These are phyloP conservation scores for Penicillium sclerotigenum DNA, from an alignment of 2,329 filamentous ascomycete species.

Conservation along the genomic window DNA sequence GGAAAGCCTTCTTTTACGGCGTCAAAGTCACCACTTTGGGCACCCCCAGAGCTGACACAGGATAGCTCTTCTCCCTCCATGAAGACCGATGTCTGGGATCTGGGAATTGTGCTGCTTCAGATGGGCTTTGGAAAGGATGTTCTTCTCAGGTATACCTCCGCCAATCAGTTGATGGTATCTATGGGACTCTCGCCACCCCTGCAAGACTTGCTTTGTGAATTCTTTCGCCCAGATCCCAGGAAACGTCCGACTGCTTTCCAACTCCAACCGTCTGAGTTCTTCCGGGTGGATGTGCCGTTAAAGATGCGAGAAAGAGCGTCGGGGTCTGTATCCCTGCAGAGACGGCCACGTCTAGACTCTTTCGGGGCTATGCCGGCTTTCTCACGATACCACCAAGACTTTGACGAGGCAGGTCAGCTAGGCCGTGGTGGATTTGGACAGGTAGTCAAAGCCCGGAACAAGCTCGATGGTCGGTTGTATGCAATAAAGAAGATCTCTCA, in stretches of 20 bases:
- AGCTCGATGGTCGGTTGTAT: slow-evolving; percentile 88
- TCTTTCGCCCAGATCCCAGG: slow-evolving; percentile 81
- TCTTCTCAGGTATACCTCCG: slow-evolving; percentile 73
- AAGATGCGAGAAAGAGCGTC: slow-evolving; percentile 40
- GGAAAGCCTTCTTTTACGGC: slow-evolving; percentile 44
- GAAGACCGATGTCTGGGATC: slow-evolving; percentile 93
- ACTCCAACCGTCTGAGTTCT: slow-evolving; percentile 54
- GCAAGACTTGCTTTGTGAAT: slow-evolving; percentile 73
- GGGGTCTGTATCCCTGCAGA: slow-evolving; percentile 46
- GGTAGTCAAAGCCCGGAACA: slow-evolving; percentile 92
- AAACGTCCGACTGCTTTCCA: slow-evolving; percentile 82
- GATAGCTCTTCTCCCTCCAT: slow-evolving; percentile 55
- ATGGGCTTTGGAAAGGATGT: slow-evolving; percentile 88
- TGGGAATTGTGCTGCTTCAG: slow-evolving; percentile 86
- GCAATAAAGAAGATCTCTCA: slow-evolving; percentile 96
- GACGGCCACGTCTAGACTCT: slow-evolving; percentile 62
- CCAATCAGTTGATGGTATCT: slow-evolving; percentile 67
- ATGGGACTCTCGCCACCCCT: slow-evolving; percentile 70
- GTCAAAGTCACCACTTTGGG: slow-evolving; percentile 77
- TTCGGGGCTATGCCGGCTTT: slow-evolving; percentile 52
- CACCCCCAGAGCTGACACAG: slow-evolving; percentile 70
- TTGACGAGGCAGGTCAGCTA: slow-evolving; percentile 81
- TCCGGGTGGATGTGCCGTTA: slow-evolving; percentile 41
- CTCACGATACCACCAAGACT: slow-evolving; percentile 83
- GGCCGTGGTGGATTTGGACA: slow-evolving; percentile 95